Evolutionary conservation across 2,329 filamentous ascomycete species (phyloP).

Genomic region (Colletotrichum orchidophilum): DNA sequence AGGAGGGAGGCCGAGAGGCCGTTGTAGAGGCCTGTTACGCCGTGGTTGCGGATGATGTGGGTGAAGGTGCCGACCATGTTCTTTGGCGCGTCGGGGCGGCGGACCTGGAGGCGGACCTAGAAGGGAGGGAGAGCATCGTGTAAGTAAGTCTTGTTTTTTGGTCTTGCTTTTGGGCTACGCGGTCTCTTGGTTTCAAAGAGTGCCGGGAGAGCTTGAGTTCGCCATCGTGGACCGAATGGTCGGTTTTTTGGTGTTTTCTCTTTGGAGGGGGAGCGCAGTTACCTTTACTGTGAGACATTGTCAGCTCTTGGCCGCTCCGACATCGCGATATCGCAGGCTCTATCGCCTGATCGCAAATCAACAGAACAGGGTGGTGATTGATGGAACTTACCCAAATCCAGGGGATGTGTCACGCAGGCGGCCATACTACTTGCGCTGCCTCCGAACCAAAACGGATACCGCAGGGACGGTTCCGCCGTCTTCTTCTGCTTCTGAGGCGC

Average conservation of each 20-base stretch:
- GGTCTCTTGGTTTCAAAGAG: neutral
- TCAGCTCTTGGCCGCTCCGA: constrained; percentile 32
- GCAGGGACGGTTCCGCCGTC: constrained; percentile 53
- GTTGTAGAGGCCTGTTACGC: constrained; percentile 83
- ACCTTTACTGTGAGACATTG: constrained; percentile 61
- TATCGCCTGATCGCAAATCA: neutral
- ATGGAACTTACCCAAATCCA: constrained; percentile 79
- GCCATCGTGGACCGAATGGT: neutral
- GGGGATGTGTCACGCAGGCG: constrained; percentile 89
- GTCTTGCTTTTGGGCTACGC: neutral
- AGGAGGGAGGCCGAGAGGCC: constrained; percentile 93
- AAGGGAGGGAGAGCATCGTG: constrained; percentile 16
- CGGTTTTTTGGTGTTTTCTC: neutral
- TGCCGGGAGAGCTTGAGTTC: neutral
- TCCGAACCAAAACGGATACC: constrained; percentile 94
- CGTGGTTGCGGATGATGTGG: constrained; percentile 81
- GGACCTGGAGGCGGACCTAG: constrained; percentile 88
- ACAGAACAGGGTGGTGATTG: neutral
- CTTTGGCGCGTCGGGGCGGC: constrained; percentile 76
- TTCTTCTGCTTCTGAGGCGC: constrained; percentile 37
- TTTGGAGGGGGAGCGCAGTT: constrained; percentile 8
- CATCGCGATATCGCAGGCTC: neutral
- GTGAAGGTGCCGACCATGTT: constrained; percentile 88
- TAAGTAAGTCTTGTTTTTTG: neutral
- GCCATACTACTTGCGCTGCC: constrained; percentile 94